A percentile compares a stretch with the other conserved stretches of the same genome.
Evolutionary conservation across 768 basidiomycete species (phyloP).

Genomic region (Leucocoprinus leucothites): DNA sequence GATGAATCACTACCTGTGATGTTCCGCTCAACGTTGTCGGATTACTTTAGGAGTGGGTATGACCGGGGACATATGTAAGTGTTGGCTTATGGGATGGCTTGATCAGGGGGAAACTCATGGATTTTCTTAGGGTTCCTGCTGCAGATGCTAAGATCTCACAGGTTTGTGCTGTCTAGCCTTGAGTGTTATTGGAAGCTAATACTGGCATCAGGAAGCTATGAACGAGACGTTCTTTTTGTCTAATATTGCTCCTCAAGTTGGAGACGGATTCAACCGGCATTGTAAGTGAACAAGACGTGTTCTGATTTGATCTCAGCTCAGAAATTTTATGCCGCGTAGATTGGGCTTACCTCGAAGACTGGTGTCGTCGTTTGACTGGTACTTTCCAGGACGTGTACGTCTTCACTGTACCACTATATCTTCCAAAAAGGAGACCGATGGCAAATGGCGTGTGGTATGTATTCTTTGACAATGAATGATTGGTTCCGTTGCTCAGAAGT

Average conservation of each 20-base stretch:
- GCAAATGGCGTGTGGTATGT: conserved; percentile 94
- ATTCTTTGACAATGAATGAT: neutral
- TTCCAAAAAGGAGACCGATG: conserved; percentile 79
- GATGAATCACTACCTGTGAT: conserved; percentile 71
- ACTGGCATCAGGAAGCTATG: conserved; percentile 72
- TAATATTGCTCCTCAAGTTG: conserved; percentile 98
- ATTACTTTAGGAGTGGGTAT: conserved; percentile 92
- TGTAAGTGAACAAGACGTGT: conserved; percentile 62
- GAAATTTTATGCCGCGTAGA: conserved; percentile 42
- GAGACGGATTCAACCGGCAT: conserved; percentile 95
- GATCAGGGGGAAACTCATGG: neutral
- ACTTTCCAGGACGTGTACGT: conserved; percentile 93
- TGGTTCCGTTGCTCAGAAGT: neutral
- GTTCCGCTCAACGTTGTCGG: conserved; percentile 82
- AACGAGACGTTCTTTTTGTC: conserved; percentile 92
- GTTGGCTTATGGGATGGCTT: neutral
- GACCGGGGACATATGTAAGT: conserved; percentile 95
- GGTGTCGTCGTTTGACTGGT: conserved; percentile 88
- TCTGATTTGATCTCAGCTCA: neutral
- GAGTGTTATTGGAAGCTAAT: neutral
- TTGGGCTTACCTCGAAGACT: conserved; percentile 96
- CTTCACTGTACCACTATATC: conserved; percentile 96
- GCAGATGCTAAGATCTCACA: conserved; percentile 93
- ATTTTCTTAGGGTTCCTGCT: conserved; percentile 75
- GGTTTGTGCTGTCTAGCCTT: conserved; percentile 30